phyloP scores from a whole-genome alignment of 2,329 filamentous ascomycete genomes.

The Trichoderma polysporum region DNA sequence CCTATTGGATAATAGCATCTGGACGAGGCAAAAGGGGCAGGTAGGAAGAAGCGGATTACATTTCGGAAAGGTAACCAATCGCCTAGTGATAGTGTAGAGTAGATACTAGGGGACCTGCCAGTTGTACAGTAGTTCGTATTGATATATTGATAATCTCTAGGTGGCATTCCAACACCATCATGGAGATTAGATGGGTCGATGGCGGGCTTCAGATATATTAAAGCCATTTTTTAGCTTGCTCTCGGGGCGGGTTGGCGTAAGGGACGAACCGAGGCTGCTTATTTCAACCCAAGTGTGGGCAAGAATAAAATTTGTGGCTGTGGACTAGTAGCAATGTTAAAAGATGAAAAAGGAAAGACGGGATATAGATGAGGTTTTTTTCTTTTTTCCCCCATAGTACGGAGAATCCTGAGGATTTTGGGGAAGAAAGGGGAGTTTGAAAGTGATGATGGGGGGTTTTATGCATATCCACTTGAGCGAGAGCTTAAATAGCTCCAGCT shows the following conservation, averaged over 20 bases:
- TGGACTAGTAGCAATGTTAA: neutral
- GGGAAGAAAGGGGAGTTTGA: no score
- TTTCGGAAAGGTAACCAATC: no score
- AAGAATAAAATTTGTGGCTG: neutral
- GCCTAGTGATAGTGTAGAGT: neutral
- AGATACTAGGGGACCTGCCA: neutral
- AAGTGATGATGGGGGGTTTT: no score
- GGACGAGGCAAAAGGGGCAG: neutral
- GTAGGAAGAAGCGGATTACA: neutral
- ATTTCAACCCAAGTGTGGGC: neutral
- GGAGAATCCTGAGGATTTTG: no score
- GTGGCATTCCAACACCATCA: neutral
- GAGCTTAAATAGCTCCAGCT: no score
- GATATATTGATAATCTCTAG: neutral
- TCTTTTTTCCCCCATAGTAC: no score
- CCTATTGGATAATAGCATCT: neutral
- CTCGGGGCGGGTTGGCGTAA: no score
- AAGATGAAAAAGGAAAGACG: neutral
- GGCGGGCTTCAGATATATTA: constrained; percentile 16
- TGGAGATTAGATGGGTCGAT: constrained; percentile 14
- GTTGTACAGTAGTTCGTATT: neutral
- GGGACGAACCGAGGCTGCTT: neutral
- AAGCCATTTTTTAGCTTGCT: neutral
- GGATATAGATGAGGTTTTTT: neutral
- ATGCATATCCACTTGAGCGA: no score